Evolutionary conservation across 129 eudicot genomes (phyloP).

Genomic region (Apium graveolens): DNA sequence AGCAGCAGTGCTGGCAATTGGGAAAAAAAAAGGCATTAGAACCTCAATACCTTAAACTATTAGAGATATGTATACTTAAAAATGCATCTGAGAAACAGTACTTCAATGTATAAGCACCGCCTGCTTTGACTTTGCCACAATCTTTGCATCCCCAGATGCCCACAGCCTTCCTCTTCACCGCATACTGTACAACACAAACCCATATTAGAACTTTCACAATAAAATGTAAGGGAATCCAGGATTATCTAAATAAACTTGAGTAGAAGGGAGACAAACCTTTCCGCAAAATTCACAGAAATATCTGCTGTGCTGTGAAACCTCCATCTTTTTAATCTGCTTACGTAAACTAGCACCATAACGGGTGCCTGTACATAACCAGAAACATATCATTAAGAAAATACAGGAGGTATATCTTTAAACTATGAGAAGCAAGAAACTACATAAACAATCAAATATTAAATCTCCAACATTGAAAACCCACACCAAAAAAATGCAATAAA

Average conservation of each 20-base stretch:
- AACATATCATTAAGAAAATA: neutral
- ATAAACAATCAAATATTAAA: neutral
- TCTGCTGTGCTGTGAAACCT: slow-evolving; percentile 85
- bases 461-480: neutral
- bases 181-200: slow-evolving; percentile 39
- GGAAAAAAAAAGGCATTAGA: neutral
- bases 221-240: neutral
- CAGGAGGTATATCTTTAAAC: neutral
- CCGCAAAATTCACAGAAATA: slow-evolving; percentile 91
- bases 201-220: neutral
- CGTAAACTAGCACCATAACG: slow-evolving; percentile 97
- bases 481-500: neutral
- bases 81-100: slow-evolving; percentile 15
- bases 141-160: slow-evolving; percentile 99
- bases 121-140: slow-evolving; percentile 91
- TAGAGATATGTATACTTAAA: neutral
- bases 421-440: neutral
- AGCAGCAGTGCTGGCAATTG: slow-evolving; percentile 20
- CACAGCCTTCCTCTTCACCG: slow-evolving; percentile 85
- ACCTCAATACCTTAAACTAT: neutral
- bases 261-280: slow-evolving; percentile 32
- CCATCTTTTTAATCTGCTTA: slow-evolving; percentile 94
- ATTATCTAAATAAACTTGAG: neutral
- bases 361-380: slow-evolving; percentile 42
- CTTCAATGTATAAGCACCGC: slow-evolving; percentile 91